phyloP scores from a whole-genome alignment of 352 stramenopile genomes.

The Pythium grandisporangium region DNA sequence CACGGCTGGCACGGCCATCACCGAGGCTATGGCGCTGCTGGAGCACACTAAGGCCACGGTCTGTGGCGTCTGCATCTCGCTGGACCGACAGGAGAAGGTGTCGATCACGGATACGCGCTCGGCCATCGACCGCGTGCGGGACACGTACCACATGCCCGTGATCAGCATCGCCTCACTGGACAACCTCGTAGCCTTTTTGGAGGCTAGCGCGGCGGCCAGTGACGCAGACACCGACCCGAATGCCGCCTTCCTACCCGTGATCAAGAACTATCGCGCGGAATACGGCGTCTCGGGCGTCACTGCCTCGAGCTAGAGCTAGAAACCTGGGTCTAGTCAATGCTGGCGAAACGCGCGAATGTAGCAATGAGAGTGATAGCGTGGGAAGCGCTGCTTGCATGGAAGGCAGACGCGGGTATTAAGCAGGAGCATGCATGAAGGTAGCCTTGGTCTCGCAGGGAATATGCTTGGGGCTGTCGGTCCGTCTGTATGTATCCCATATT shows the following conservation, averaged over 20 bases:
- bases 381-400: too few relatives aligned
- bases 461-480: too few relatives aligned
- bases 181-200: constrained; percentile 88
- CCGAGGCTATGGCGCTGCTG: constrained; percentile 91
- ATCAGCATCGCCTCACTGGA: constrained; percentile 93
- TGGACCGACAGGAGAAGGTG: constrained; percentile 97
- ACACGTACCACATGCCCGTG: constrained; percentile 88
- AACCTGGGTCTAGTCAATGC: too few relatives aligned
- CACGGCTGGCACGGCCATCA: constrained; percentile 97
- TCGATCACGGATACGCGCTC: constrained; percentile 89
- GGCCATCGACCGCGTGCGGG: constrained; percentile 90
- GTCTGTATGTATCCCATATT: too few relatives aligned
- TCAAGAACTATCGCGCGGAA: constrained; percentile 67
- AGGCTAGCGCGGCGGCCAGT: too few relatives aligned
- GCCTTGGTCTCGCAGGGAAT: too few relatives aligned
- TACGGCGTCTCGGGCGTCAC: constrained; percentile 65
- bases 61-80: constrained; percentile 94
- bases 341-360: too few relatives aligned
- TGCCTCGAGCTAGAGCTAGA: too few relatives aligned
- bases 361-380: too few relatives aligned
- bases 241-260: constrained; percentile 52
- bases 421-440: too few relatives aligned
- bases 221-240: constrained; percentile 33
- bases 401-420: too few relatives aligned
- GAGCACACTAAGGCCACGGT: constrained; percentile 88